These are phyloP conservation scores for Puccinia triticina DNA, from an alignment of 1,284 basidiomycete species.

Conservation along the genomic window DNA sequence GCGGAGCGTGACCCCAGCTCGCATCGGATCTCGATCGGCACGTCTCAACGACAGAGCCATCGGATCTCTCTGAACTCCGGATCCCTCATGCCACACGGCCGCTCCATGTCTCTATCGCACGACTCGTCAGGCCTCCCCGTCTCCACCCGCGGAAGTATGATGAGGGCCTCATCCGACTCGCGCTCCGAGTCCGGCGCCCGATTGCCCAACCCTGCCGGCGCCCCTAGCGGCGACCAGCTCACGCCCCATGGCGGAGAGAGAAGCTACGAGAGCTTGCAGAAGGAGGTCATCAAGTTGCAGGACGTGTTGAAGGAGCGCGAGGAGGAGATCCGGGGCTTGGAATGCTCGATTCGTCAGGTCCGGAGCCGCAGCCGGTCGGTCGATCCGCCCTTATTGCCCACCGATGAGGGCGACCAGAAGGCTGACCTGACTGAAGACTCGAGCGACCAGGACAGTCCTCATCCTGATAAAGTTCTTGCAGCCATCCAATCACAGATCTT, in stretches of 20 bases:
- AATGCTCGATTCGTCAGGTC: neutral
- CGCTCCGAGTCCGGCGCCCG: neutral
- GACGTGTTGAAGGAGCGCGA: slow-evolving; percentile 82
- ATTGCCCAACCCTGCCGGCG: neutral
- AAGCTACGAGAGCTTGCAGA: slow-evolving; percentile 72
- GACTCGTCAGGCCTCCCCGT: slow-evolving; percentile 3
- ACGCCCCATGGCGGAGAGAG: slow-evolving; percentile 47
- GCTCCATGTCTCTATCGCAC: neutral
- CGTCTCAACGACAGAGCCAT: slow-evolving; percentile 45
- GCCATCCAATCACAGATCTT: neutral
- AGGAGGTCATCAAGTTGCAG: slow-evolving; percentile 87
- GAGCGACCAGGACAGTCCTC: too few species aligned
- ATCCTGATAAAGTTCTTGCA: neutral
- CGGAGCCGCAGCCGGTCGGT: neutral
- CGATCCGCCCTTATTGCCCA: neutral
- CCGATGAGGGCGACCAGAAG: neutral
- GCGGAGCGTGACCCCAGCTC: neutral
- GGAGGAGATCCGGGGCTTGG: slow-evolving; percentile 49
- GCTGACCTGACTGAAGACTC: neutral
- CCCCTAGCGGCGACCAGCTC: neutral
- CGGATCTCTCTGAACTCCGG: neutral
- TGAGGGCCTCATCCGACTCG: neutral
- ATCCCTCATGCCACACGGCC: neutral
- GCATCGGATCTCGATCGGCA: neutral
- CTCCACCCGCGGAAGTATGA: slow-evolving; percentile 3